Evolutionary conservation across 1,284 basidiomycete genomes (phyloP).

Genomic region (Leccinum colubrinum): DNA sequence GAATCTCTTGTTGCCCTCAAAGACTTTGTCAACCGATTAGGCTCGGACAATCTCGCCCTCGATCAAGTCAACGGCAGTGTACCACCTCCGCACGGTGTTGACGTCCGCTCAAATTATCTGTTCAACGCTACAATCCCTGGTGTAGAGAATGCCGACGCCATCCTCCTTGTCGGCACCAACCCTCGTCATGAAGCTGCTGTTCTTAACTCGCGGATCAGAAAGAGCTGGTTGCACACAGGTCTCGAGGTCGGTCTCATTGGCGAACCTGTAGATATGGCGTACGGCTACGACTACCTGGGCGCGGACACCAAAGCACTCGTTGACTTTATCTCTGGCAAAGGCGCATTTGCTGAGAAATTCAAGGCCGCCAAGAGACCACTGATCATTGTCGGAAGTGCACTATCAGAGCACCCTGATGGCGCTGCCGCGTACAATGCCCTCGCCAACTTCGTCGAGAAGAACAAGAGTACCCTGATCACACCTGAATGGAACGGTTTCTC

Average conservation of each 20-base stretch:
- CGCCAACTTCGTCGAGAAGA: slow-evolving; percentile 77
- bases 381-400: slow-evolving; percentile 89
- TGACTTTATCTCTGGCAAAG: slow-evolving; percentile 78
- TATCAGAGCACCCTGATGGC: slow-evolving; percentile 88
- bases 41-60: slow-evolving; percentile 91
- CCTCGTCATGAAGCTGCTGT: slow-evolving; percentile 98
- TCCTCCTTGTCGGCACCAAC: slow-evolving; percentile 95
- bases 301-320: slow-evolving; percentile 76
- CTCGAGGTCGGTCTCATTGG: slow-evolving; percentile 91
- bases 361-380: slow-evolving; percentile 90
- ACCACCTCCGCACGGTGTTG: slow-evolving; percentile 78
- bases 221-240: slow-evolving; percentile 86
- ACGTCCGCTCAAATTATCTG: slow-evolving; percentile 94
- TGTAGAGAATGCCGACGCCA: slow-evolving; percentile 89
- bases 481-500: slow-evolving; percentile 97
- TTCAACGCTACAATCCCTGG: slow-evolving; percentile 96
- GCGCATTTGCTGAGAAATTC: slow-evolving; percentile 84
- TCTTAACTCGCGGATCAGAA: slow-evolving; percentile 95
- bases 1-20: slow-evolving; percentile 94
- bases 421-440: slow-evolving; percentile 78
- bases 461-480: slow-evolving; percentile 77
- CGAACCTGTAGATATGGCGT: slow-evolving; percentile 89
- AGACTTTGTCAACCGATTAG: slow-evolving; percentile 91
- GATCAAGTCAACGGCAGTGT: slow-evolving; percentile 73
- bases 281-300: slow-evolving; percentile 93